Percentiles rank a stretch among this genome's conserved stretches.
phyloP scores from a whole-genome alignment of 495 filamentous ascomycete genomes.

The Geopyxis carbonaria region DNA sequence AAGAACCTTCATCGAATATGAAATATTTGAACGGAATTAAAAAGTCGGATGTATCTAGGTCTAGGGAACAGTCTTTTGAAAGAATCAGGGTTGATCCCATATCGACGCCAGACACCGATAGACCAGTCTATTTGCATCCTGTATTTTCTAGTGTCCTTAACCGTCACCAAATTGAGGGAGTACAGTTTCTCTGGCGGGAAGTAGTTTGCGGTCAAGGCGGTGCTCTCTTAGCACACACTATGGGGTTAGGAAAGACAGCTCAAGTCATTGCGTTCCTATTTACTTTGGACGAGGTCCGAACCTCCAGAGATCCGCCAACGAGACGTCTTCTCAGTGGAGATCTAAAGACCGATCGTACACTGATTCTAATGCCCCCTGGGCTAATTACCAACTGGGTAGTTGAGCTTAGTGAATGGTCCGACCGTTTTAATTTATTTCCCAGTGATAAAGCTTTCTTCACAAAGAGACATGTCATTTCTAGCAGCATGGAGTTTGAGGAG shows the following conservation, averaged over 20 bases:
- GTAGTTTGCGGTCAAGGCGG: slow-evolving; percentile 48
- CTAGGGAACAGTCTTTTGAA: too few species aligned
- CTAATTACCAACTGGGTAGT: slow-evolving; percentile 71
- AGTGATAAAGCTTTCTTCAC: too few species aligned
- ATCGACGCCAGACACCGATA: too few species aligned
- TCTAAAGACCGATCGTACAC: slow-evolving; percentile 47
- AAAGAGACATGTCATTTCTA: too few species aligned
- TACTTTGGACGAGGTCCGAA: slow-evolving; percentile 48
- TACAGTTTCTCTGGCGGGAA: slow-evolving; percentile 82
- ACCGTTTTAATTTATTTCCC: too few species aligned
- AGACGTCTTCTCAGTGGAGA: slow-evolving; percentile 39
- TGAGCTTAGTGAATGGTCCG: slow-evolving; percentile 58
- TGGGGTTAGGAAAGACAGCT: slow-evolving; percentile 90
- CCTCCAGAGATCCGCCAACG: slow-evolving; percentile 42
- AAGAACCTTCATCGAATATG: too few species aligned
- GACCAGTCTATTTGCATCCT: too few species aligned
- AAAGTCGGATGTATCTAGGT: too few species aligned
- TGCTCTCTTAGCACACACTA: slow-evolving; percentile 75
- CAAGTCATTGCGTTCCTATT: slow-evolving; percentile 69
- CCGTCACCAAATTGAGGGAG: slow-evolving; percentile 46
- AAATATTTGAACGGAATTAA: too few species aligned
- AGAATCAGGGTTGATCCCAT: too few species aligned
- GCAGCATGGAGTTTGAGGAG: too few species aligned
- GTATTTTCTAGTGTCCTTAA: too few species aligned
- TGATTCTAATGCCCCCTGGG: slow-evolving; percentile 59